phyloP scores from a whole-genome alignment of 768 basidiomycete genomes.

The Piloderma croceum region DNA sequence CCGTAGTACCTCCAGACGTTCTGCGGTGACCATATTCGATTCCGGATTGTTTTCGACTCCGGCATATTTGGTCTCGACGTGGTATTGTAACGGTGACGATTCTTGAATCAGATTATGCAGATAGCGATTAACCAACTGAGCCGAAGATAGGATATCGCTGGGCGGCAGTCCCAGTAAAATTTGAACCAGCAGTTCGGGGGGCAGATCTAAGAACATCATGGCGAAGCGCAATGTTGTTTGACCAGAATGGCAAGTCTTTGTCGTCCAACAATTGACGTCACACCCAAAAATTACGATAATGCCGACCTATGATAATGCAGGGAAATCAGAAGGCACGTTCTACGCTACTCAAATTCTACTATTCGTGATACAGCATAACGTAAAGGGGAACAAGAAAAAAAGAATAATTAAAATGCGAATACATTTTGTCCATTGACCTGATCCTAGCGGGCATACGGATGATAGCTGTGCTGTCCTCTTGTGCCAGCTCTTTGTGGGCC shows the following conservation, averaged over 20 bases:
- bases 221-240: no score
- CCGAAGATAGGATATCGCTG: neutral
- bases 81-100: neutral
- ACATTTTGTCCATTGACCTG: no score
- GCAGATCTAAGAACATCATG: neutral
- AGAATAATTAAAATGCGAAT: no score
- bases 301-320: no score
- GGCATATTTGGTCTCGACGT: neutral
- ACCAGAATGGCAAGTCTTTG: no score
- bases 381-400: no score
- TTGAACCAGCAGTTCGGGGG: neutral
- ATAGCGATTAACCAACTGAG: neutral
- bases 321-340: no score
- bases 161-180: neutral
- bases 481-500: slow-evolving; percentile 69
- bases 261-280: no score
- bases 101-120: neutral
- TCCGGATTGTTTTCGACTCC: neutral
- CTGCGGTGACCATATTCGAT: neutral
- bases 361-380: no score
- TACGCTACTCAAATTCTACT: no score
- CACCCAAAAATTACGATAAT: no score
- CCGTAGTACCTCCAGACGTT: neutral
- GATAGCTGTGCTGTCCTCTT: slow-evolving; percentile 76
- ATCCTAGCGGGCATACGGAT: slow-evolving; percentile 70